A percentile compares a stretch with the other conserved stretches of the same genome.
These are phyloP conservation scores for Dactylonectria estremocensis DNA, from an alignment of 2,329 filamentous ascomycete genomes.

Conservation along the genomic window DNA sequence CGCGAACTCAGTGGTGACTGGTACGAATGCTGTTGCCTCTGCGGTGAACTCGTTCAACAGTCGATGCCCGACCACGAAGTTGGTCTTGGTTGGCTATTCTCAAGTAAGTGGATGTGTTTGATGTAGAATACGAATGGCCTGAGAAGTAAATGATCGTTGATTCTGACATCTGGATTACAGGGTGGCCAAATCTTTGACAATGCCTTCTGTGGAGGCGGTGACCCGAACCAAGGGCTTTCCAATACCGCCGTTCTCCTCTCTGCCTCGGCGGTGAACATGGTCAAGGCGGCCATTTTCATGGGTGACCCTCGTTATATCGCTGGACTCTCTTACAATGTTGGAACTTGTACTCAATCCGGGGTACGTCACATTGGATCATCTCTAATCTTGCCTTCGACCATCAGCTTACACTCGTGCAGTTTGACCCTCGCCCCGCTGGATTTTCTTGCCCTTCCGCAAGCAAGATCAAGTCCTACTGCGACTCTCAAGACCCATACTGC, in stretches of 20 bases:
- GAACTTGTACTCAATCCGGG: background rate
- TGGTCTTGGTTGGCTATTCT: conserved; percentile 10
- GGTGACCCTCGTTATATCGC: conserved; percentile 15
- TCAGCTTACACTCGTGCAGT: background rate
- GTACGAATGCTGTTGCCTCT: conserved; percentile 9
- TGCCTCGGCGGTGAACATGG: conserved; percentile 1
- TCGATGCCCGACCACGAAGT: conserved; percentile 3
- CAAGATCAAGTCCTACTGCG: conserved; percentile 18
- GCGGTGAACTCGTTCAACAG: conserved; percentile 13
- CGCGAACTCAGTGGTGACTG: conserved; percentile 13
- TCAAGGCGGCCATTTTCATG: conserved; percentile 17
- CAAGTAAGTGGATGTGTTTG: background rate
- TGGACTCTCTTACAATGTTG: conserved; percentile 7
- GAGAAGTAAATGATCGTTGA: too few species aligned
- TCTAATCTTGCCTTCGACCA: background rate
- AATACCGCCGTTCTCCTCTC: conserved; percentile 7
- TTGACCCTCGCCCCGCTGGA: conserved; percentile 13
- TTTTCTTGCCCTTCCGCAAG: conserved; percentile 13
- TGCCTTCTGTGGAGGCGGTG: conserved; percentile 9
- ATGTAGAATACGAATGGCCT: too few species aligned
- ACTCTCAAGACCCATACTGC: conserved; percentile 9
- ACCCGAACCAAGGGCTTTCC: conserved; percentile 4
- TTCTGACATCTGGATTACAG: background rate
- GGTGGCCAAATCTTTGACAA: conserved; percentile 21
- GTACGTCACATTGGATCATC: background rate